Evolutionary conservation across 75 land plant species (phyloP), one percentile per base, ranked within the genome.

Genomic region (Ceratopteris richardii): DNA sequence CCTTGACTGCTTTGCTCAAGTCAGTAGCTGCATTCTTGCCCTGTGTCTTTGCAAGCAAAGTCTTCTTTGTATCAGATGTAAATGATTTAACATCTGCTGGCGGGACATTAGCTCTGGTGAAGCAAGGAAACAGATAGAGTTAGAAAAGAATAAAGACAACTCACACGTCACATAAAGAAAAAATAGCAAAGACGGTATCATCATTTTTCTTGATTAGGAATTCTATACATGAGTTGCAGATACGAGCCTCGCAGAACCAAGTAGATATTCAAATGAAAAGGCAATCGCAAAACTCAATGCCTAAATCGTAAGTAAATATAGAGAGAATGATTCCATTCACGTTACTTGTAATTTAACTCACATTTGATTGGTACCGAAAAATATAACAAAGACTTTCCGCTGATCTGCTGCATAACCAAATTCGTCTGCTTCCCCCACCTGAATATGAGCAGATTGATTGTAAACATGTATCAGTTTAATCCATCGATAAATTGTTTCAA

Each of bases 291-390:
- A n/a, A n/a, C n/a, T n/a, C n/a, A n/a, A n/a, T n/a, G n/a, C n/a
- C n/a, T n/a, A n/a, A n/a, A n/a, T n/a, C n/a, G n/a, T n/a, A n/a
- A n/a, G n/a, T n/a, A n/a, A n/a, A n/a, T n/a, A n/a, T n/a, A n/a
- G n/a, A n/a, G n/a, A n/a, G n/a, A n/a, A n/a, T n/a, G n/a, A n/a
- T n/a, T n/a, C n/a, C n/a, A n/a, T n/a, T n/a, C n/a, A n/a, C n/a
- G n/a, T n/a, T n/a, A n/a, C n/a, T n/a, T n/a, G n/a, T n/a, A n/a
- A n/a, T n/a, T n/a, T 50, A 19, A 74, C 93, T 87, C 68, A 90
- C 96, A 90, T 87, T 67, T 90, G 94, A 29, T 71, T 30, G n/a
- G 96, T 88, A 28, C 92, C 92, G 67, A 83, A 90, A 51, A 83
- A 90, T 16, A 73, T 58, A 51, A 90, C 96, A 70, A 87, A 90